Base-by-base conservation (phyloP, 2,329 filamentous ascomycete genomes). In the Aspergillus melleus region DNA sequence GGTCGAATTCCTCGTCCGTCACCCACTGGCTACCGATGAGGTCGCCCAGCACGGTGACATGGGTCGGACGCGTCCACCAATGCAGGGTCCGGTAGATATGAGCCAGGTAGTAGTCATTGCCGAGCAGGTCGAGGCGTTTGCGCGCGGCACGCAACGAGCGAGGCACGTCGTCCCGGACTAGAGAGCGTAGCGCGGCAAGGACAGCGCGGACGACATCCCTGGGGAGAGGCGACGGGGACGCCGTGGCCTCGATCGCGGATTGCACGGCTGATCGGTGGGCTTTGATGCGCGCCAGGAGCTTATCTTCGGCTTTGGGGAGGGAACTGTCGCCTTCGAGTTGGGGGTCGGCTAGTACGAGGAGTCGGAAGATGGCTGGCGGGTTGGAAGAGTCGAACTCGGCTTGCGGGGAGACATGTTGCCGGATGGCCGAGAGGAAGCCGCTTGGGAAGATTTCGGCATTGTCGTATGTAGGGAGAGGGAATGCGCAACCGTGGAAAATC, bases 21-120 rank as follows among this genome's bases (percentile, higher is more conserved):
- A 99, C 90, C 95, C 95, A 99, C 75, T 99, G 95, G 70, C 92
- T 96, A 10, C 95, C 95, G 10, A 99, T 80, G 60, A 99, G 80
- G 73, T 99, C 95, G 3, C 95, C 95, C 4, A 99, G 81, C 0
- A 98, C 92, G 0, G 90, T 88, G 20, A 95, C 86, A 74, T 99
- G 95, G 0, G 91, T 96, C 9, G 95, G 95, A 16, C 81, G 79
- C 0, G 90, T 86, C 89, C 90, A 96, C 91, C 92, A 96, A 66
- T 86, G 84, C 53, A 96, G 77, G 0, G 88, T 90, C 16, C 91
- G 86, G 76, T 96, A 97, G 60, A 97, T 92, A 74, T 99, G 95
- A 20, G 90, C 91, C 32, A 99, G 85, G 76, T 98, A 99, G 71
- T 88, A 91, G 77, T 99, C 95, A 76, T 99, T 99, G 4, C 95